Evolutionary conservation across 2,329 filamentous ascomycete species (phyloP).

Genomic region (Colletotrichum eleusines): DNA sequence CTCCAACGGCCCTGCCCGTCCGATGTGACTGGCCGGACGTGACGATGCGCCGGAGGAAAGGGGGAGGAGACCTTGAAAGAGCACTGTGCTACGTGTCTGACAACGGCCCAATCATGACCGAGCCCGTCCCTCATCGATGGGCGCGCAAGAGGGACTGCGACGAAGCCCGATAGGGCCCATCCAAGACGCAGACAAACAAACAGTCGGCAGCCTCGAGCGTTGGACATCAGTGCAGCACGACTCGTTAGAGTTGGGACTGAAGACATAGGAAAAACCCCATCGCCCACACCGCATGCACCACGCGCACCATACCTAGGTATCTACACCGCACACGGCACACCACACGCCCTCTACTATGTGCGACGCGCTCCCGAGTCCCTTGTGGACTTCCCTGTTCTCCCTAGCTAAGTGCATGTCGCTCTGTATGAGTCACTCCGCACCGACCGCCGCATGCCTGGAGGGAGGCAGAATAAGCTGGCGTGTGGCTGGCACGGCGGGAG

Average conservation of each 20-base stretch:
- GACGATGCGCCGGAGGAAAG: conserved; percentile 14
- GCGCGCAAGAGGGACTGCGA: conserved; percentile 41
- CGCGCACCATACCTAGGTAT: too few relatives aligned
- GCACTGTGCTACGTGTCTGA: conserved; percentile 34
- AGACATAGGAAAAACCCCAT: conserved; percentile 24
- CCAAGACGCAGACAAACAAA: conserved; percentile 45
- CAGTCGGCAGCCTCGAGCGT: conserved; percentile 45
- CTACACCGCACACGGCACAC: conserved; percentile 17
- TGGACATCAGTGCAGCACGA: conserved; percentile 43
- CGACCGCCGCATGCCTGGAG: conserved; percentile 21
- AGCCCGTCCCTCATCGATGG: conserved; percentile 15
- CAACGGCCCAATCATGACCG: conserved; percentile 30
- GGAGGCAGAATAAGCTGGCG: conserved; percentile 10
- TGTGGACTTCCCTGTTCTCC: conserved; percentile 3
- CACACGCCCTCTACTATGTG: not conserved
- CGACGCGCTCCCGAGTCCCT: conserved; percentile 4
- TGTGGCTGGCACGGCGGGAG: conserved; percentile 33
- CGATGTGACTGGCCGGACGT: conserved; percentile 27
- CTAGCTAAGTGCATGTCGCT: not conserved
- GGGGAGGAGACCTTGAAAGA: conserved; percentile 8
- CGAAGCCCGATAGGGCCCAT: conserved; percentile 46
- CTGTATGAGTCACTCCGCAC: conserved; percentile 36
- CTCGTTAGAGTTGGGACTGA: conserved; percentile 39
- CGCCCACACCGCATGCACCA: conserved; percentile 22
- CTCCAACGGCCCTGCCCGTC: conserved; percentile 34